A percentile compares a stretch with the other conserved stretches of the same genome.
phyloP scores from a whole-genome alignment of 768 basidiomycete species.

The Kondoa subrosea region DNA sequence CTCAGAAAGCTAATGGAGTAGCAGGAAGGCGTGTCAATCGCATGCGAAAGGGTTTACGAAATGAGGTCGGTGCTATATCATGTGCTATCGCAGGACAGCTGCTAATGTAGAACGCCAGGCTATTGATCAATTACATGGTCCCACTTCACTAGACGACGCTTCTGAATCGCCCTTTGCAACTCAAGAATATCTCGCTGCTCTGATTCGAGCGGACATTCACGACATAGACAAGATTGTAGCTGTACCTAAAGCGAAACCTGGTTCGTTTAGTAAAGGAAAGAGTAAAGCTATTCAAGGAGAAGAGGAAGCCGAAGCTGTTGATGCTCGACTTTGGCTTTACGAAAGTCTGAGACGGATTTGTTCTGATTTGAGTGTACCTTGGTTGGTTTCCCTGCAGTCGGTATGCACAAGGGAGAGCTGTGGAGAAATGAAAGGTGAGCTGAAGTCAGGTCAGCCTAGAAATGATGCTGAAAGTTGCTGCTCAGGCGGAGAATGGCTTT shows the following conservation, averaged over 20 bases:
- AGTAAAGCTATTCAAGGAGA: slow-evolving; percentile 10
- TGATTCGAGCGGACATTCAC: slow-evolving; percentile 71
- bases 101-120: background rate
- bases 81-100: too few relatives aligned
- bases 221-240: slow-evolving; percentile 67
- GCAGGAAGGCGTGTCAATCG: too few relatives aligned
- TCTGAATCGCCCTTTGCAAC: slow-evolving; percentile 61
- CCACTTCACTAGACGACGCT: background rate
- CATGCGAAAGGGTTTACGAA: too few relatives aligned
- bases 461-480: background rate
- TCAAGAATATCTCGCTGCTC: slow-evolving; percentile 79
- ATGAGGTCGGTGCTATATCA: too few relatives aligned
- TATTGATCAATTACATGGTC: background rate
- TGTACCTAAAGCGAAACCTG: slow-evolving; percentile 39
- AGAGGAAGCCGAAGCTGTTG: slow-evolving; percentile 30
- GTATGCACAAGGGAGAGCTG: slow-evolving; percentile 74
- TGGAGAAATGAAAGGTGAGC: slow-evolving; percentile 72
- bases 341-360: slow-evolving; percentile 50
- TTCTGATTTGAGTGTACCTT: slow-evolving; percentile 67
- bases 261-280: slow-evolving; percentile 18
- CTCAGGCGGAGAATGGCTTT: slow-evolving; percentile 80
- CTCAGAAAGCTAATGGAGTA: too few relatives aligned
- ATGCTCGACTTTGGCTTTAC: slow-evolving; percentile 25
- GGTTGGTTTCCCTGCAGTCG: slow-evolving; percentile 66
- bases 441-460: background rate